Base-by-base conservation (phyloP, 768 basidiomycete genomes). In the Mycena galericulata region DNA sequence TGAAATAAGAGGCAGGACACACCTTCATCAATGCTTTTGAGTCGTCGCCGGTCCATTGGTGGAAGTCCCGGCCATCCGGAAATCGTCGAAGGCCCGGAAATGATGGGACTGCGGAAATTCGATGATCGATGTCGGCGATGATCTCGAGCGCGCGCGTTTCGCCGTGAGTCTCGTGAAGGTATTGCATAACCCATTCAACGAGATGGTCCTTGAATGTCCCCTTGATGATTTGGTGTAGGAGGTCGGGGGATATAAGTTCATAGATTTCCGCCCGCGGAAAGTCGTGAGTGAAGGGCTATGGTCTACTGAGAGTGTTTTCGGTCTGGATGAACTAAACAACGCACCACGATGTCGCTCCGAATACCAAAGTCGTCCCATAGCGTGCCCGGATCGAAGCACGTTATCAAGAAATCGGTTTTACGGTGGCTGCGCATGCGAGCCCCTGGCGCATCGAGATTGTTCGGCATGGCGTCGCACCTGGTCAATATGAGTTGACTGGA, bases 191-290 rank as follows among this genome's bases (percentile, higher is more conserved):
- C 83, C 83, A 84, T 11, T 57, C 57, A 0, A 84, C 81, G 12
- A 83, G 67, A 62, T 83, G 82, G 53, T 83, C 82, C 62, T 83
- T 83, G 72, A 84, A 84, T 1, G 73, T 76, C 11, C 82, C 81
- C 64, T 83, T 83, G 72, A 83, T 82, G 4, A 84, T 27, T 67
- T 84, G 81, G 65, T 84, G 82, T 2, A 83, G 75, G 1, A 82
- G 70, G 67, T 82, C 79, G 2, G 81, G 79, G 12, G 78, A 51
- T 0, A 82, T 45, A 3, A 80, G 72, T 20, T 73, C 74, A 67
- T 82, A 77, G 43, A 82, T 82, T 66, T 83, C 77, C 0, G 81
- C 81, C 22, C 49, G 46, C 58, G 24, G 34, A 55, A 34, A 50
- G 27, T 36, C 53, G 61, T 18, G 56, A 4, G 50, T 53, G 30